Conservation (phyloP, 768 basidiomycete species). For the Termitomyces sp. region DNA sequence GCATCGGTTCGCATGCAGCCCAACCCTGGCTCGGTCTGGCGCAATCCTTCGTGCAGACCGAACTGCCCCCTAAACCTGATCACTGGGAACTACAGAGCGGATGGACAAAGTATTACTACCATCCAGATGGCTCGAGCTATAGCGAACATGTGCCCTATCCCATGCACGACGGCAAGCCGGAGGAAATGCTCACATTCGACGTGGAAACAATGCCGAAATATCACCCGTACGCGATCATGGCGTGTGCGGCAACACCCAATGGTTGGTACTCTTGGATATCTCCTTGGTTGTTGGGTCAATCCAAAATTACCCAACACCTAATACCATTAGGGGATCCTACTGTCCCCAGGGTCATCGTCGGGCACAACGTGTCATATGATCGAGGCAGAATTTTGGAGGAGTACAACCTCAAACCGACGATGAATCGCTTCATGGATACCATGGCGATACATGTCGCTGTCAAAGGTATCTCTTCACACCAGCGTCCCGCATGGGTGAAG, state of each 20-base stretch:
- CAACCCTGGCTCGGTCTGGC: conserved; percentile 78
- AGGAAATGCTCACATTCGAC: conserved; percentile 82
- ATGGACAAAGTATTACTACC: conserved; percentile 83
- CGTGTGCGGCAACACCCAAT: conserved; percentile 74
- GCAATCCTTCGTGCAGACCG: conserved; percentile 41
- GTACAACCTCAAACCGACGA: conserved; percentile 61
- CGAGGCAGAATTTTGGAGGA: conserved; percentile 79
- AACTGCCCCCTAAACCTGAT: conserved; percentile 55
- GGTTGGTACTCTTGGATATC: conserved; percentile 97
- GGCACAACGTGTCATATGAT: conserved; percentile 96
- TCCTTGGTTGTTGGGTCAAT: conserved; percentile 77
- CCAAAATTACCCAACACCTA: conserved; percentile 53
- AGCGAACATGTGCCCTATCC: conserved; percentile 68
- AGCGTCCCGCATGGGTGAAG: conserved; percentile 89
- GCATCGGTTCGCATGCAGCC: conserved; percentile 61
- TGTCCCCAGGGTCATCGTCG: conserved; percentile 65
- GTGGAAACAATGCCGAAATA: conserved; percentile 89
- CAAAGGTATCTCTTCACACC: conserved; percentile 90
- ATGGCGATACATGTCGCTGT: conserved; percentile 94
- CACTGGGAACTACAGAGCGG: conserved; percentile 56
- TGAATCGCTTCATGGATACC: conserved; percentile 86
- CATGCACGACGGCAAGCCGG: conserved; percentile 54
- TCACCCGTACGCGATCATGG: conserved; percentile 81
- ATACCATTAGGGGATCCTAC: conserved; percentile 62
- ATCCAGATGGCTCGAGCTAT: conserved; percentile 71